Base-by-base conservation (phyloP, 2,329 filamentous ascomycete species). In the Fusarium sp. region DNA sequence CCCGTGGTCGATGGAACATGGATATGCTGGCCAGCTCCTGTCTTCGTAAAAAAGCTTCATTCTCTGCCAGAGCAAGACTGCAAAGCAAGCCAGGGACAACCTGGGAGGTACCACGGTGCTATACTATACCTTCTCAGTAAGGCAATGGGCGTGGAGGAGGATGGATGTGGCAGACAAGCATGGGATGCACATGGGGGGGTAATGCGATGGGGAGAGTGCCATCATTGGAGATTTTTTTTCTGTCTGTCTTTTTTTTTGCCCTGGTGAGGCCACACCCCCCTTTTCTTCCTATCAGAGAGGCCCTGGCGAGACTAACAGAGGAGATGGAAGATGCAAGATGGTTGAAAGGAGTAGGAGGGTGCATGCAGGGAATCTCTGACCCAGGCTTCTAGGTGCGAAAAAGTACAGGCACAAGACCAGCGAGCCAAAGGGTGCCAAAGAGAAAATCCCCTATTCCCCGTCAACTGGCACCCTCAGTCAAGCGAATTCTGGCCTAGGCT, bases 1-100 rank as follows among this genome's bases (percentile, higher is more conserved):
- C 47, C 27, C 42, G 37, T 38, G 35, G 47, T 68, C 69, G 67
- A 73, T 67, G 68, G 73, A 76, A 69, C 73, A 62, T 68, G 60
- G 52, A 62, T 60, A 64, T 63, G 40, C 37, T 13, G 20, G 38
- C 37, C 24, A 45, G 20, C 37, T 35, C 24, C 27, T 47, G 59
- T 37, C 38, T 24, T 38, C 24, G 29, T 37, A 52, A 37, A 66
- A 57, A 72, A 64, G 70, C 62, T 69, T 71, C 66, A 57, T 66
- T 57, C 47, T 62, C 52, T 66, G 64, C 69, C 64, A 76, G 66
- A 65, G 64, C 66, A 67, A 40, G 67, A 66, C 64, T 47, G 14
- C 31, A 60, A 67, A 27, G 20, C 20, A 18, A 64, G 31, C 22
- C 61, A 71, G 42, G 64, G 52, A 20, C 58, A 65, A 42, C 62